These are phyloP conservation scores for Serendipita sp. DNA, from an alignment of 768 basidiomycete species.

Conservation along the genomic window DNA sequence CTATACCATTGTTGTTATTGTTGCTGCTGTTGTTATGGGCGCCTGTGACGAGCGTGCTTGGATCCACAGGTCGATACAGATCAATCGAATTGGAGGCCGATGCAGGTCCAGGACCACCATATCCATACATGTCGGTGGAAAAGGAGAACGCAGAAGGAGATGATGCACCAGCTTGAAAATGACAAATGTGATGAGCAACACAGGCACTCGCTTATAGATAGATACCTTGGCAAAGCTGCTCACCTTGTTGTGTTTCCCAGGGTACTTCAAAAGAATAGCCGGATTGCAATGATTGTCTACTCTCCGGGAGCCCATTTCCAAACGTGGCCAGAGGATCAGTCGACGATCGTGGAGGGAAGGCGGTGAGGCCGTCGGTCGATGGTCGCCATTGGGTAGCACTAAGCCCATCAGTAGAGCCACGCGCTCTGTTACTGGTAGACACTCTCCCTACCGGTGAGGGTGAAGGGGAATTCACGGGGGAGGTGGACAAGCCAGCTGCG, in stretches of 20 bases:
- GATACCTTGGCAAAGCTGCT: neutral
- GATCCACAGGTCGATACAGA: neutral
- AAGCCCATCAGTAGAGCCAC: neutral
- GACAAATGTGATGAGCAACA: neutral
- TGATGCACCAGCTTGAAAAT: neutral
- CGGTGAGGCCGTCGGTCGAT: neutral
- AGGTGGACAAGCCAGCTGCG: neutral
- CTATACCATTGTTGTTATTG: neutral
- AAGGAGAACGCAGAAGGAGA: constrained; percentile 5
- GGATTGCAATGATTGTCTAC: neutral
- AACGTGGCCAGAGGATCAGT: neutral
- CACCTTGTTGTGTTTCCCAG: neutral
- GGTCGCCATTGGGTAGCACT: neutral
- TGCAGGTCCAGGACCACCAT: neutral
- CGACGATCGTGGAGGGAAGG: neutral
- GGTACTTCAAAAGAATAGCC: constrained; percentile 3
- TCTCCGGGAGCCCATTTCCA: neutral
- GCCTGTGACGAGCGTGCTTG: neutral
- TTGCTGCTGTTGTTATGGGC: neutral
- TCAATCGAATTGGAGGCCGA: constrained; percentile 2
- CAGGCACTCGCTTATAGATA: neutral
- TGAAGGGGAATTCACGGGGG: neutral
- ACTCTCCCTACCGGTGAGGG: neutral
- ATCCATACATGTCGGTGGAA: constrained; percentile 3
- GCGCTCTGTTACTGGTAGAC: neutral